A percentile compares a stretch with the other conserved stretches of the same genome.
These are phyloP conservation scores for Endogone sp. DNA, from an alignment of 192 early-diverging fungal genomes.

Conservation along the genomic window DNA sequence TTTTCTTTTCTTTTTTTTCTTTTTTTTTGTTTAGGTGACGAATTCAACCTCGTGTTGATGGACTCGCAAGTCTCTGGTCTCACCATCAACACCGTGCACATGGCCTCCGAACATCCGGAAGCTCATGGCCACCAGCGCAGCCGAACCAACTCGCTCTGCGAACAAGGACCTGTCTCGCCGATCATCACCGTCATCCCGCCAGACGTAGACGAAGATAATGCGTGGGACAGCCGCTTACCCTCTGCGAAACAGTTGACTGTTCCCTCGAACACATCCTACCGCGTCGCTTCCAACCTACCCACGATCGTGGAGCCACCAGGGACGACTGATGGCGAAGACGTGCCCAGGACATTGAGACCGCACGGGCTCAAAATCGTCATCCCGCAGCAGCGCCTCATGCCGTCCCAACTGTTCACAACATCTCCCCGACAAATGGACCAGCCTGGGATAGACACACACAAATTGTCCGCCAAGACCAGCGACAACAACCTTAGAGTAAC, in stretches of 20 bases:
- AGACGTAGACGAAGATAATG: background rate
- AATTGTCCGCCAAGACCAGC: background rate
- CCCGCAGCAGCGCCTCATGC: background rate
- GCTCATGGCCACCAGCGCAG: background rate
- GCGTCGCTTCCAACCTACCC: background rate
- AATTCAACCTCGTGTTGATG: background rate
- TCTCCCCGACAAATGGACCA: background rate
- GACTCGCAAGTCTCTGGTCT: background rate
- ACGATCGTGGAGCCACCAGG: background rate
- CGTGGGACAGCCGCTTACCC: background rate
- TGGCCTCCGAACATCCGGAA: background rate
- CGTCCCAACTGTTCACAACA: background rate
- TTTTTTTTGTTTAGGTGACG: slow-evolving; percentile 4
- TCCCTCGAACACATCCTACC: background rate
- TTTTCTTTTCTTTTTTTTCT: slow-evolving; percentile 20
- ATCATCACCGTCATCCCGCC: background rate
- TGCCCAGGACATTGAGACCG: background rate
- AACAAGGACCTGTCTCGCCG: background rate
- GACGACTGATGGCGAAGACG: too few species aligned
- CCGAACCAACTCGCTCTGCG: background rate
- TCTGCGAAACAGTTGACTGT: background rate
- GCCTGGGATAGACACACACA: background rate
- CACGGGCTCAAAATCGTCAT: background rate
- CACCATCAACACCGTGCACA: background rate
- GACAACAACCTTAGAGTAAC: background rate